phyloP scores from a whole-genome alignment of 306 rosid genomes.

The Vicia villosa region DNA sequence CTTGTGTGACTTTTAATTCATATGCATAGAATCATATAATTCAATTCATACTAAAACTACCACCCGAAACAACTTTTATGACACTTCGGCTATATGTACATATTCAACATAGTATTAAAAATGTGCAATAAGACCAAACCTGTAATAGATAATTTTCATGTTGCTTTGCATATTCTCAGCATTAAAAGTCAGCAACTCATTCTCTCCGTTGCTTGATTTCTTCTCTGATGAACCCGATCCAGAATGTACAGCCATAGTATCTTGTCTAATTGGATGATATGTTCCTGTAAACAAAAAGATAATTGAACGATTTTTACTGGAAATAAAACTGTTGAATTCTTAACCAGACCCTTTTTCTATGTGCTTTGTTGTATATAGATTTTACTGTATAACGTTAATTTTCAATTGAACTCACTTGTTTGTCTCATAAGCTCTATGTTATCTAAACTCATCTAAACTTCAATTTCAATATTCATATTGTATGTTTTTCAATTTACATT shows the following conservation, averaged over 20 bases:
- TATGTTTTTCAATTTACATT: not conserved
- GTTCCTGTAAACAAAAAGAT: constrained; percentile 33
- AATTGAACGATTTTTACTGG: constrained; percentile 11
- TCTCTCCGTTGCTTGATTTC: constrained; percentile 61
- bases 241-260: constrained; percentile 69
- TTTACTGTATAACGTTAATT: no score
- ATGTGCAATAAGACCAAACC: constrained; percentile 54
- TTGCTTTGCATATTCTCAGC: constrained; percentile 92
- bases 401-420: not conserved
- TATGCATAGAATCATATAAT: constrained; percentile 24
- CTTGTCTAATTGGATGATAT: constrained; percentile 18
- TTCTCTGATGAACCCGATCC: constrained; percentile 60
- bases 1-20: constrained; percentile 9
- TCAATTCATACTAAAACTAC: not conserved
- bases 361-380: not conserved
- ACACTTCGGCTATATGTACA: not conserved
- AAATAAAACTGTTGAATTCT: not conserved
- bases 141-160: constrained; percentile 80
- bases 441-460: not conserved
- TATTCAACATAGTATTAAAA: constrained; percentile 16
- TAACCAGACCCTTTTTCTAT: not conserved
- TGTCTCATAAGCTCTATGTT: not conserved
- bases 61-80: not conserved
- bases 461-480: not conserved
- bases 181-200: constrained; percentile 69